Evolutionary conservation across 495 filamentous ascomycete genomes (phyloP).

Genomic region (Lasiosphaeria miniovina): DNA sequence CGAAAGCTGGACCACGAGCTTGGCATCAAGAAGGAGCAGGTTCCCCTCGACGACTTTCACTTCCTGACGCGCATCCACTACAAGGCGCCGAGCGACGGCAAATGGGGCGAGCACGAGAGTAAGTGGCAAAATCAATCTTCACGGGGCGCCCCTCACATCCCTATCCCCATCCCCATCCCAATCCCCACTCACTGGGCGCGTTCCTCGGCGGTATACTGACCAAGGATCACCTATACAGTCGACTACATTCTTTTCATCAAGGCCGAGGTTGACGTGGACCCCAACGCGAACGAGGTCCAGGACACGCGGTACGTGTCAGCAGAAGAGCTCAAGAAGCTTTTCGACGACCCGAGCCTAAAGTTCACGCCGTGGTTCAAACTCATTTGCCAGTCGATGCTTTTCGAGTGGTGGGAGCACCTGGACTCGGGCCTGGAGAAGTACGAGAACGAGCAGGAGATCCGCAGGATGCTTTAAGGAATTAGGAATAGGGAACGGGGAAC

Average conservation of each 20-base stretch:
- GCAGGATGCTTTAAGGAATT: constrained; percentile 60
- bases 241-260: constrained; percentile 99
- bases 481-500: background rate
- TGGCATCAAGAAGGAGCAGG: constrained; percentile 84
- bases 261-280: constrained; percentile 76
- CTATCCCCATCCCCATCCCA: background rate
- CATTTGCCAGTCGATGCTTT: constrained; percentile 95
- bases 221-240: constrained; percentile 49
- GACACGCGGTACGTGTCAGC: constrained; percentile 79
- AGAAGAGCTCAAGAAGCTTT: constrained; percentile 80
- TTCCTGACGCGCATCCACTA: constrained; percentile 98
- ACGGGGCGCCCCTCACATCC: no score
- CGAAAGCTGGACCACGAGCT: constrained; percentile 93
- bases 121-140: constrained; percentile 29
- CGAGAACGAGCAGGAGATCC: constrained; percentile 78
- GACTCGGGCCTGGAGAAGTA: constrained; percentile 80
- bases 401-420: constrained; percentile 95
- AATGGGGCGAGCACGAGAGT: constrained; percentile 99
- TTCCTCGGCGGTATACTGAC: no score
- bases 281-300: constrained; percentile 84
- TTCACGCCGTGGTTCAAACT: constrained; percentile 99
- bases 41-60: constrained; percentile 86
- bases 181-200: no score
- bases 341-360: constrained; percentile 69
- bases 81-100: constrained; percentile 92